phyloP scores from a whole-genome alignment of 768 basidiomycete species.

The Phlebiopsis flavidoalba region DNA sequence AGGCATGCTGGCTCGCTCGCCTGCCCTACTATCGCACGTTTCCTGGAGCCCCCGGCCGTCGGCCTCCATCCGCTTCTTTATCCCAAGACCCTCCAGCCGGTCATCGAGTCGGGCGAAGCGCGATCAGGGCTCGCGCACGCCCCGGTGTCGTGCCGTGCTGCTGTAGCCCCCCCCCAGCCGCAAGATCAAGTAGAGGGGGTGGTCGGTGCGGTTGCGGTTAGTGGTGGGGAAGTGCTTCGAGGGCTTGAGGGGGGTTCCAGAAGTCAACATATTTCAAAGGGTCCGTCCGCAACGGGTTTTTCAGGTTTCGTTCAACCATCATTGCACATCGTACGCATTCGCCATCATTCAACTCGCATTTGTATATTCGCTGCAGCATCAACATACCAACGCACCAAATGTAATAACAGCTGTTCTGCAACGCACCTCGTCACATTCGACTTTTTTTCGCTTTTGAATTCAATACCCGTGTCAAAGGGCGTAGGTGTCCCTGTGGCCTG shows the following conservation, averaged over 20 bases:
- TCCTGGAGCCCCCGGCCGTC: not conserved
- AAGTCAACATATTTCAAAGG: not conserved
- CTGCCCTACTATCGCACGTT: not conserved
- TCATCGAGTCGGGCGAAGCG: not conserved
- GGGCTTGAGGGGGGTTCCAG: not conserved
- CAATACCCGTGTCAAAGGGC: not conserved
- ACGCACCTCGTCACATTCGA: not conserved
- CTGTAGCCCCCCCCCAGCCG: too few species aligned
- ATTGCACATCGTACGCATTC: not conserved
- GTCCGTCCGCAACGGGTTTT: not conserved
- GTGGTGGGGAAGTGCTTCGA: not conserved
- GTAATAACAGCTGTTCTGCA: not conserved
- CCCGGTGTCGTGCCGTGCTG: not conserved
- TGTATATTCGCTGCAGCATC: not conserved
- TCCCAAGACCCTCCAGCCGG: not conserved
- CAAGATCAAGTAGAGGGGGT: conserved; percentile 1
- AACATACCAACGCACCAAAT: not conserved
- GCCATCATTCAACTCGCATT: not conserved
- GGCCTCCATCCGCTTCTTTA: not conserved
- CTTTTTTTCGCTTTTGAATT: too few species aligned
- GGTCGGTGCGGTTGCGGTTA: not conserved
- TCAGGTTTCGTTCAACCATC: not conserved
- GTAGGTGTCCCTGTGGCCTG: not conserved
- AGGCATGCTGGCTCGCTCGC: not conserved
- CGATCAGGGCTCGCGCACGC: not conserved